Percentiles rank a stretch among this genome's conserved stretches.
Evolutionary conservation across 495 filamentous ascomycete species (phyloP).

Genomic region (Neurospora sp.): DNA sequence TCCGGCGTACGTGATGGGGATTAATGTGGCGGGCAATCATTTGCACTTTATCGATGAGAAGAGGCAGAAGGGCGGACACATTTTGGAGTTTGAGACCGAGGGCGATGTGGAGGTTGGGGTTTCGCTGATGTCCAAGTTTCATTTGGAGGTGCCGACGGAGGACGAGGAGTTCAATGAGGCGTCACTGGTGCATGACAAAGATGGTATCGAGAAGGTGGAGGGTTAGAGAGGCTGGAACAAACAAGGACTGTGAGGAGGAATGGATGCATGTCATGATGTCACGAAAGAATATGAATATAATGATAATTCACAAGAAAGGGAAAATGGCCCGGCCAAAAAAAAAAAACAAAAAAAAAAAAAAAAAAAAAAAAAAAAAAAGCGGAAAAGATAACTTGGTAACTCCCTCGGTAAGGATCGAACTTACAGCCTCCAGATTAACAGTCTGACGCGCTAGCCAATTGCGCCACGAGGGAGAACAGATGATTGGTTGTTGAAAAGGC

Average conservation of each 20-base stretch:
- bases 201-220: slow-evolving; percentile 23
- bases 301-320: not conserved
- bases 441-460: slow-evolving; percentile 9
- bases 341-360: too few species aligned
- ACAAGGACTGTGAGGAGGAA: not conserved
- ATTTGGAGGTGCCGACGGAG: slow-evolving; percentile 29
- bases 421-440: slow-evolving; percentile 3
- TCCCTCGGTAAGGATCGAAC: slow-evolving; percentile 2
- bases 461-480: slow-evolving; percentile 8
- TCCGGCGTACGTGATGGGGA: slow-evolving; percentile 35
- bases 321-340: not conserved
- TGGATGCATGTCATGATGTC: not conserved
- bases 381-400: not conserved
- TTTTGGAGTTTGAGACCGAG: slow-evolving; percentile 33
- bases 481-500: not conserved
- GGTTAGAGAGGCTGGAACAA: slow-evolving; percentile 6
- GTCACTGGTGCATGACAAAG: slow-evolving; percentile 25
- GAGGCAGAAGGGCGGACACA: slow-evolving; percentile 34
- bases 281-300: not conserved
- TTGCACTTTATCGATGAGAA: slow-evolving; percentile 41
- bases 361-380: too few species aligned
- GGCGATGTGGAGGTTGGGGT: slow-evolving; percentile 25
- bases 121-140: slow-evolving; percentile 22
- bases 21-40: slow-evolving; percentile 42
- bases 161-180: slow-evolving; percentile 32